phyloP scores from a whole-genome alignment of 108 stramenopile genomes.

The Fragilaria radians region DNA sequence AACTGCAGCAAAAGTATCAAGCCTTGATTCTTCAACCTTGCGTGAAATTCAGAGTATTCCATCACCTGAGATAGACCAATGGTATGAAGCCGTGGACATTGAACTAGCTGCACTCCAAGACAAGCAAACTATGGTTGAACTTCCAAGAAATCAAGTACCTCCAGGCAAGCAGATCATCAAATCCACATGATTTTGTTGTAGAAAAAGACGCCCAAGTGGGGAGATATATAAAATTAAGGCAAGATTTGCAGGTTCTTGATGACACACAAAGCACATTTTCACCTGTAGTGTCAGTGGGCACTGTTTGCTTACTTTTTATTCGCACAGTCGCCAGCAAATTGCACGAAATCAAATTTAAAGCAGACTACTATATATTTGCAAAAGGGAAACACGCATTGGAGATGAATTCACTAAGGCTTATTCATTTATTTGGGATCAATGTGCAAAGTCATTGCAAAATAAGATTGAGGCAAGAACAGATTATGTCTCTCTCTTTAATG shows the following conservation, averaged over 20 bases:
- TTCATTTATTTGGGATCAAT: too few species aligned
- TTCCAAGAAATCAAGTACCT: not conserved
- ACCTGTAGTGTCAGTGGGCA: not conserved
- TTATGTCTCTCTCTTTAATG: too few species aligned
- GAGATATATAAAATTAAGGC: not conserved
- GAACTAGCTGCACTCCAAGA: not conserved
- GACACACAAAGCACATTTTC: constrained; percentile 8
- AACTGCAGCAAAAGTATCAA: not conserved
- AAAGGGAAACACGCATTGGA: too few species aligned
- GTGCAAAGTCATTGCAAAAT: too few species aligned
- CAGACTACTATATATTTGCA: too few species aligned
- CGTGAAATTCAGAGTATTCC: not conserved
- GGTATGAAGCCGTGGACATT: not conserved
- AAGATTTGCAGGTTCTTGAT: not conserved
- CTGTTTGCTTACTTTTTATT: not conserved
- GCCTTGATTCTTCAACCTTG: not conserved
- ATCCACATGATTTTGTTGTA: not conserved
- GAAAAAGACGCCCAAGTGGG: not conserved
- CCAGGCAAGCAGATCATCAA: constrained; percentile 11
- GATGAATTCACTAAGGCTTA: too few species aligned
- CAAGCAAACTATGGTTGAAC: not conserved
- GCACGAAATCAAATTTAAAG: too few species aligned
- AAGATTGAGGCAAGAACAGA: too few species aligned
- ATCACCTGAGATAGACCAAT: not conserved
- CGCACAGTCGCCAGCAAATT: too few species aligned